Evolutionary conservation across 2,329 filamentous ascomycete genomes (phyloP).

Genomic region (Cladorrhinum sp.): DNA sequence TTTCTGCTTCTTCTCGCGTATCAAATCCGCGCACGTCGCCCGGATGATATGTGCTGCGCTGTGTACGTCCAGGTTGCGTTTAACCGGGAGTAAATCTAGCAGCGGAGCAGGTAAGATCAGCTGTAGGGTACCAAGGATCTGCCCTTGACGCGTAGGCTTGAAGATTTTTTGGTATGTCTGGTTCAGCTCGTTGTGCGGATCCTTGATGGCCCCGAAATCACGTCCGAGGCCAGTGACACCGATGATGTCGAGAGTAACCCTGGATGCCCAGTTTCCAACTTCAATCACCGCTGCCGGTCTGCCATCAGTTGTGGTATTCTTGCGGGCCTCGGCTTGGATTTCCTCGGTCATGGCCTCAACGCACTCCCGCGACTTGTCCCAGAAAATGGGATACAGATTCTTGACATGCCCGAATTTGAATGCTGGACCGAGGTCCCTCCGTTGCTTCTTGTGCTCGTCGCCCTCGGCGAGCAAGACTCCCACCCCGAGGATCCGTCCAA

Average conservation of each 20-base stretch:
- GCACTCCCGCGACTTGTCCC: slow-evolving; percentile 70
- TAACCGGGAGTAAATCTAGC: slow-evolving; percentile 61
- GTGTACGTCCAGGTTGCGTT: slow-evolving; percentile 64
- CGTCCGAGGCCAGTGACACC: slow-evolving; percentile 67
- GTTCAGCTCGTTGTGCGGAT: slow-evolving; percentile 59
- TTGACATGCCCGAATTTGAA: slow-evolving; percentile 87
- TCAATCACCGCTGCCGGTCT: slow-evolving; percentile 48
- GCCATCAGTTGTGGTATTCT: slow-evolving; percentile 27
- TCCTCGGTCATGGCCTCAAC: slow-evolving; percentile 58
- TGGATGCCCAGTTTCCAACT: slow-evolving; percentile 60
- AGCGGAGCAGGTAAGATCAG: slow-evolving; percentile 64
- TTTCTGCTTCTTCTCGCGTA: slow-evolving; percentile 64
- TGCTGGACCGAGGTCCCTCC: slow-evolving; percentile 75
- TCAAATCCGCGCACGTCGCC: slow-evolving; percentile 62
- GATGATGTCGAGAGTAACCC: slow-evolving; percentile 72
- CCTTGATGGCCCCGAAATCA: slow-evolving; percentile 64
- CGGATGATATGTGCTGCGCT: slow-evolving; percentile 59
- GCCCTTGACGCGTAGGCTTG: slow-evolving; percentile 48
- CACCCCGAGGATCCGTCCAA: slow-evolving; percentile 64
- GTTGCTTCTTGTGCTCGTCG: slow-evolving; percentile 81
- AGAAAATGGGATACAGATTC: slow-evolving; percentile 79
- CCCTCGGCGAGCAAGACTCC: slow-evolving; percentile 80
- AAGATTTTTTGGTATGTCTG: slow-evolving; percentile 56
- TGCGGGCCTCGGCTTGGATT: slow-evolving; percentile 41
- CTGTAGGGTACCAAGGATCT: slow-evolving; percentile 55